Evolutionary conservation across 768 basidiomycete genomes (phyloP), one percentile per base, ranked within the genome.

Genomic region (Mycena metata): DNA sequence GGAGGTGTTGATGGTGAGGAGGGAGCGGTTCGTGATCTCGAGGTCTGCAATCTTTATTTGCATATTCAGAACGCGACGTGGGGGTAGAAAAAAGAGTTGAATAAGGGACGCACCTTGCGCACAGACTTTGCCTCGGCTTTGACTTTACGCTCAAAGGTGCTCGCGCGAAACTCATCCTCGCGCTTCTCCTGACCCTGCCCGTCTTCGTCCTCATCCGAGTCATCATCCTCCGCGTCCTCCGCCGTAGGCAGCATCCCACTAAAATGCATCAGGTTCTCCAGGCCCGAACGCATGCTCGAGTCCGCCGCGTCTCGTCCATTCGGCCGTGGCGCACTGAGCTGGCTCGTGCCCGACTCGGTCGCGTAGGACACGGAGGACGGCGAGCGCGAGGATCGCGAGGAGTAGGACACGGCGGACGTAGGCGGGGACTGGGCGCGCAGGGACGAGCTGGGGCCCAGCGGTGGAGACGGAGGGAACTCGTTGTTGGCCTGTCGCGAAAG

Each of bases 1-100:
- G 19, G 91, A 87, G 2, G 91, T 83, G 74, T 96, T 97, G 80
- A 97, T 95, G 2, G 89, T 88, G 51, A 96, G 84, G 19, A 97
- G 85, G 1, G 95, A 97, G 39, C 88, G 86, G 78, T 95, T 96
- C 8, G 94, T 91, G 74, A 97, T 97, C 79, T 96, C 94, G 13
- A 97, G 84, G 80, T 97, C 95, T 15, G 92, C 93, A 64, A 97
- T 96, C 96, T 97, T 30, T 30, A 30, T 30, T 30, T 30, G 30
- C 30, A 30, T 30, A 30, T 15, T 21, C 11, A 42, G 16, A 35
- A 55, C 21, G 39, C 36, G 57, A 33, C 55, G 30, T 30, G 30
- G 30, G 30, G 3, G 30, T 30, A 30, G 6, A 45, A n/a, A n/a
- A n/a, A n/a, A 10, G 35, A 52, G 45, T 30, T n/a, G n/a, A 36